Evolutionary conservation across 805 yeast genomes (phyloP).

Genomic region (Pichia paraexigua): DNA sequence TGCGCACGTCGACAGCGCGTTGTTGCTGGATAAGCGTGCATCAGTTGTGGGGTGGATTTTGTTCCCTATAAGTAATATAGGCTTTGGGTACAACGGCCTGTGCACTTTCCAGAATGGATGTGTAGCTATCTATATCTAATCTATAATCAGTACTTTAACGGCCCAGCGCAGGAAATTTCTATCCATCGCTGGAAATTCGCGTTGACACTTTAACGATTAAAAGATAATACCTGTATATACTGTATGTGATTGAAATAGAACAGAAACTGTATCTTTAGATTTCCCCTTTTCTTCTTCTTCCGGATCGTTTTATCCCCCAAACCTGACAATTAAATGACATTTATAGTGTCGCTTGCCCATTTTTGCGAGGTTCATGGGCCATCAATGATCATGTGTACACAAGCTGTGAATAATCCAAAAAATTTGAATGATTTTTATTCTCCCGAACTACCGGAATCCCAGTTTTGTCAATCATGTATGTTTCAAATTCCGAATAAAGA

Average conservation of each 20-base stretch:
- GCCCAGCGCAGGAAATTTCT: too few relatives aligned
- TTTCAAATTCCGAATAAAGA: conserved; percentile 20
- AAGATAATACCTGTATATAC: too few relatives aligned
- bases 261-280: too few relatives aligned
- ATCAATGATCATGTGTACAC: conserved; percentile 56
- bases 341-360: conserved; percentile 53
- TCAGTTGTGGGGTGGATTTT: neutral
- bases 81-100: neutral
- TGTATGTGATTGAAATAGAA: too few relatives aligned
- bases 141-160: too few relatives aligned
- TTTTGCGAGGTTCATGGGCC: conserved; percentile 80
- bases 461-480: conserved; percentile 52
- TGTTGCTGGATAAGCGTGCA: too few relatives aligned
- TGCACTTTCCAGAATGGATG: too few relatives aligned
- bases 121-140: too few relatives aligned
- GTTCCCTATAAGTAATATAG: neutral
- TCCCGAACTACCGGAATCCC: conserved; percentile 29
- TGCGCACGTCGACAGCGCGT: neutral
- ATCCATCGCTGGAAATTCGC: too few relatives aligned
- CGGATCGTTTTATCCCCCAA: too few relatives aligned
- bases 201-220: too few relatives aligned
- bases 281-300: too few relatives aligned
- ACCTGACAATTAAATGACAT: conserved; percentile 26
- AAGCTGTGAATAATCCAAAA: conserved; percentile 19
- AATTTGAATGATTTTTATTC: conserved; percentile 27